These are phyloP conservation scores for Cercospora sesami DNA, from an alignment of 2,329 filamentous ascomycete species.

Conservation along the genomic window DNA sequence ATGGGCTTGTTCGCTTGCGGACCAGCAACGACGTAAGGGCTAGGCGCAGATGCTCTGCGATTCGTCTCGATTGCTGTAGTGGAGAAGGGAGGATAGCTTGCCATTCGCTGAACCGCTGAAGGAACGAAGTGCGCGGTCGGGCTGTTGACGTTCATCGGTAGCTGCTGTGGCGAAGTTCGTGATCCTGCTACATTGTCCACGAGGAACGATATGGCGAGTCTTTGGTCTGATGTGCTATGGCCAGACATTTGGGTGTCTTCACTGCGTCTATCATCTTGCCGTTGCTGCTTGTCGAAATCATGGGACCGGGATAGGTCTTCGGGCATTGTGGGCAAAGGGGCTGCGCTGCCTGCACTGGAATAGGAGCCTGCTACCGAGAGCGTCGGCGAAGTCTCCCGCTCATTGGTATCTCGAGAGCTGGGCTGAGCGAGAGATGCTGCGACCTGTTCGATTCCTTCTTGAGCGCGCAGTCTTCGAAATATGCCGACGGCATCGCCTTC, in stretches of 20 bases:
- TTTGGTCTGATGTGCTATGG: background rate
- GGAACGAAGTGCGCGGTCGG: background rate
- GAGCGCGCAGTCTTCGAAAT: constrained; percentile 2
- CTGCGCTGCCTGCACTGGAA: constrained; percentile 3
- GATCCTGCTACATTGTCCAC: background rate
- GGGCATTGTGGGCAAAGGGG: background rate
- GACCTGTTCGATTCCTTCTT: background rate
- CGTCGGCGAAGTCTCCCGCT: background rate
- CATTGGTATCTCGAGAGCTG: background rate
- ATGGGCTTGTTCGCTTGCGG: background rate
- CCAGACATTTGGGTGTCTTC: background rate
- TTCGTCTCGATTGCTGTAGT: background rate
- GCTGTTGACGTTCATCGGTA: background rate
- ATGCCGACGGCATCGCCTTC: background rate
- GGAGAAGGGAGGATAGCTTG: background rate
- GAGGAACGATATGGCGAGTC: background rate
- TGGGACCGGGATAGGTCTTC: background rate
- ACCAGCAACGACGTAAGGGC: background rate
- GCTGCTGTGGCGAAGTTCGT: background rate
- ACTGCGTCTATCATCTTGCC: no score
- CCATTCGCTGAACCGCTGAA: background rate
- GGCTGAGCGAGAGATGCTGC: background rate
- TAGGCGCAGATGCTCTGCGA: background rate
- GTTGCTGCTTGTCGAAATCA: background rate
- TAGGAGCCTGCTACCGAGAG: background rate